phyloP scores from a whole-genome alignment of 371 early-diverging fungal genomes.

The Mortierella sp. region DNA sequence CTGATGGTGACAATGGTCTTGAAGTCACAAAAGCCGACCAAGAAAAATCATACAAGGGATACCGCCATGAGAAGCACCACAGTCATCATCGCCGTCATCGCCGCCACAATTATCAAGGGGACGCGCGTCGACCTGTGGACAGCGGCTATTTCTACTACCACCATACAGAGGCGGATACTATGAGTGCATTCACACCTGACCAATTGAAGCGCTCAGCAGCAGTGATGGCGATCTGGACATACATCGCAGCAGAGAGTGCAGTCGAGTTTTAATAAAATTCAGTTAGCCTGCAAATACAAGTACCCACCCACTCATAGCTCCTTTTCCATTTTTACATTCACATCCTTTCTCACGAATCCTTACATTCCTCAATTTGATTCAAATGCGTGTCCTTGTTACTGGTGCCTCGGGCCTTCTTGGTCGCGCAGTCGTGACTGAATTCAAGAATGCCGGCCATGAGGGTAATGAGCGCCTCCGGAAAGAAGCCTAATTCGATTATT shows the following conservation, averaged over 20 bases:
- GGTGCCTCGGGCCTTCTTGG: conserved; percentile 91
- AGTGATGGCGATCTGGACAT: conserved; percentile 65
- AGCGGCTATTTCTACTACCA: conserved; percentile 61
- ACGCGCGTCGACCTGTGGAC: conserved; percentile 31
- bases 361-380: not conserved
- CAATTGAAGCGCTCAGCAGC: conserved; percentile 63
- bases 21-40: not conserved
- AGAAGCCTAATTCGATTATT: not conserved
- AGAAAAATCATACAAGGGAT: not conserved
- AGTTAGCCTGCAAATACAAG: not conserved
- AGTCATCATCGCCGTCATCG: not conserved
- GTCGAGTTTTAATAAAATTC: conserved; percentile 24
- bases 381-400: conserved; percentile 76
- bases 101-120: not conserved
- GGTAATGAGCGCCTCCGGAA: conserved; percentile 49
- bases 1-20: not conserved
- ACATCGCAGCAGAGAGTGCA: conserved; percentile 59
- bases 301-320: not conserved
- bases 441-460: conserved; percentile 64
- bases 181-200: conserved; percentile 61
- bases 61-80: conserved; percentile 10
- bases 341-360: conserved; percentile 5
- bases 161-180: conserved; percentile 61
- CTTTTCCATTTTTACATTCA: not conserved
- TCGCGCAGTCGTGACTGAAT: conserved; percentile 73